Conservation (phyloP, 139 green algal species). For the Zygnema cylindricum region DNA sequence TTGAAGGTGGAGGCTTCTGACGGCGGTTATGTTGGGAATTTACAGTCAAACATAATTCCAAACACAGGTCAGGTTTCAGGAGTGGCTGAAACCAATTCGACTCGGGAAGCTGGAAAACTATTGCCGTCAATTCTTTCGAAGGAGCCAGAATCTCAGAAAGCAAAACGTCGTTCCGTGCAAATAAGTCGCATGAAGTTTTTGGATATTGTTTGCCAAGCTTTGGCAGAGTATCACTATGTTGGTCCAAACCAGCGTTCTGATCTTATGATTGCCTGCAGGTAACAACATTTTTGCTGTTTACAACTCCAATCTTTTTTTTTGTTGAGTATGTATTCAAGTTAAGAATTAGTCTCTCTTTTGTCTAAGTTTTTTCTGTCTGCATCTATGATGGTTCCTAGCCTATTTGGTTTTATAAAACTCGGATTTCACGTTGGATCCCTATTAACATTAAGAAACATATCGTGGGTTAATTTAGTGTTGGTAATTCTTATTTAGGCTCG, state of each 20-base stretch:
- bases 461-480: no score
- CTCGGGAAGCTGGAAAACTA: background rate
- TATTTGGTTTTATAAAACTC: no score
- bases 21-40: no score
- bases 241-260: constrained; percentile 26
- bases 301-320: constrained; percentile 3
- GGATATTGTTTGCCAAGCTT: constrained; percentile 47
- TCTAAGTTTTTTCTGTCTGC: background rate
- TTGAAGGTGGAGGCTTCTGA: no score
- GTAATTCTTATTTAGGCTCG: no score
- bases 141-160: background rate
- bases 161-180: constrained; percentile 31
- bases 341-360: no score
- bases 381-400: background rate
- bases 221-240: constrained; percentile 59
- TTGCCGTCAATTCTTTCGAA: background rate
- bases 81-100: background rate
- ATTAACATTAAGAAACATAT: no score
- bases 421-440: no score
- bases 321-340: background rate
- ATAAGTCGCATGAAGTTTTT: constrained; percentile 48
- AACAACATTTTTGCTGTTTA: constrained; percentile 12
- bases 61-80: no score
- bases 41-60: no score
- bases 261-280: constrained; percentile 59